Evolutionary conservation across 2,329 filamentous ascomycete species (phyloP), one percentile per base, ranked within the genome.

Genomic region (Aspergillus sp.): DNA sequence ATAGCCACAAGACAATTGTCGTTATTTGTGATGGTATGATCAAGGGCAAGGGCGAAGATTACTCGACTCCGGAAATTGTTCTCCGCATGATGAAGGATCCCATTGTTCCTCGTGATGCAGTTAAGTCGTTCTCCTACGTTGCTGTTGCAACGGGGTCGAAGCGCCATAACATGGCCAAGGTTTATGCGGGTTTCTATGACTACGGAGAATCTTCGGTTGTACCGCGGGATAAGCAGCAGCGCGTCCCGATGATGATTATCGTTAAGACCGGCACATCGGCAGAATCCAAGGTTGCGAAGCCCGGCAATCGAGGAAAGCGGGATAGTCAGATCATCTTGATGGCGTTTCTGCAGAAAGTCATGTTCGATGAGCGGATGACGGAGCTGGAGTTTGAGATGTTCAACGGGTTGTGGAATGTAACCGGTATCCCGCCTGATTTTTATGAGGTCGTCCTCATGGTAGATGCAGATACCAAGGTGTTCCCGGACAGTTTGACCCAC

Each of bases 361-460:
- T 98, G 93, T 98, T 98, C 62, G 93, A 98, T 67, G 94, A 98
- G 73, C 87, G 93, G 53, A 98, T 98, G 93, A 98, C 94, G 15
- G 91, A 98, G 69, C 84, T 98, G 45, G 93, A 98, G 69, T 98
- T 90, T 64, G 93, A 98, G 66, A 97, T 98, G 88, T 98, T 98
- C 77, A 98, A 97, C 66, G 93, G 93, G 46, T 79, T 98, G 54
- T 98, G 91, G 90, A 95, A 95, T 69, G 88, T 98, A 41, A 98
- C 93, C 15, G 94, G 94, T 58, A 97, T 98, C 54, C 95, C 90
- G 3, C 93, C 93, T 12, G 93, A 98, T 70, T 98, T 90, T 68
- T 98, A 97, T 70, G 93, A 98, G 69, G 85, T 91, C 20, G 88
- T 97, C 53, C 87, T 98, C 70, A 97, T 97, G 91, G 93, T 98